Percentiles rank a stretch among this genome's conserved stretches.
Conservation (phyloP, 805 yeast genomes). For the Candida golubevii region DNA sequence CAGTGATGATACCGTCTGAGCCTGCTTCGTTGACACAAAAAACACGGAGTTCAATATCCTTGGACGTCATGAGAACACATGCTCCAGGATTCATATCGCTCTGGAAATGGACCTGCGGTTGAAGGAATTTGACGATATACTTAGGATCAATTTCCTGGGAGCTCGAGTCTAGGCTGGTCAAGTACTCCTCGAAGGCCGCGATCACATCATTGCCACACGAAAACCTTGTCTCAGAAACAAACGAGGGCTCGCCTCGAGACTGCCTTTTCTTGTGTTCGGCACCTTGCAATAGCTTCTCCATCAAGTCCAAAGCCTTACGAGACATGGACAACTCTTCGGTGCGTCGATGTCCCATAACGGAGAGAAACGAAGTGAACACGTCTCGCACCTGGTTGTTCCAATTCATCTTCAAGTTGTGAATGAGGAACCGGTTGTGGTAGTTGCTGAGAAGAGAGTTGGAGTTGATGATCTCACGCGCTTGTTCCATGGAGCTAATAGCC, state of each 20-base stretch:
- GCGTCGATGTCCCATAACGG: constrained; percentile 40
- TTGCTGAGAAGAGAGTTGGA: constrained; percentile 23
- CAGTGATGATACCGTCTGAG: constrained; percentile 32
- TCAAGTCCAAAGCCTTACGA: constrained; percentile 45
- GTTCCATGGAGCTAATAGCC: constrained; percentile 23
- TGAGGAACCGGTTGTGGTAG: constrained; percentile 65
- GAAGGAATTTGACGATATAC: constrained; percentile 60
- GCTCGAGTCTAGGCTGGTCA: constrained; percentile 37
- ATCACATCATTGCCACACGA: constrained; percentile 32
- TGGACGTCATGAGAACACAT: constrained; percentile 50
- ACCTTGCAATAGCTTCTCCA: constrained; percentile 37
- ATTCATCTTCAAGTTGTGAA: constrained; percentile 68
- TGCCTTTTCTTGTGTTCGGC: constrained; percentile 16
- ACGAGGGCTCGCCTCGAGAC: constrained; percentile 1
- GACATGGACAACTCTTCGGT: constrained; percentile 44
- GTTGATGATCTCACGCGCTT: constrained; percentile 21
- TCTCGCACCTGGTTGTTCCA: constrained; percentile 76
- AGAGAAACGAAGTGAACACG: constrained; percentile 53
- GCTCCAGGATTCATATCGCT: constrained; percentile 44
- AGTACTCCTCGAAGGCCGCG: constrained; percentile 48
- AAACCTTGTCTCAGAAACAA: constrained; percentile 14
- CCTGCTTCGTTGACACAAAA: constrained; percentile 42
- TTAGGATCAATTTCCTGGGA: constrained; percentile 48
- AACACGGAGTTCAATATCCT: constrained; percentile 55
- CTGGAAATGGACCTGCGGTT: constrained; percentile 77